Base-by-base conservation (phyloP, 1,284 basidiomycete genomes). In the Singerocomus inundabilis region DNA sequence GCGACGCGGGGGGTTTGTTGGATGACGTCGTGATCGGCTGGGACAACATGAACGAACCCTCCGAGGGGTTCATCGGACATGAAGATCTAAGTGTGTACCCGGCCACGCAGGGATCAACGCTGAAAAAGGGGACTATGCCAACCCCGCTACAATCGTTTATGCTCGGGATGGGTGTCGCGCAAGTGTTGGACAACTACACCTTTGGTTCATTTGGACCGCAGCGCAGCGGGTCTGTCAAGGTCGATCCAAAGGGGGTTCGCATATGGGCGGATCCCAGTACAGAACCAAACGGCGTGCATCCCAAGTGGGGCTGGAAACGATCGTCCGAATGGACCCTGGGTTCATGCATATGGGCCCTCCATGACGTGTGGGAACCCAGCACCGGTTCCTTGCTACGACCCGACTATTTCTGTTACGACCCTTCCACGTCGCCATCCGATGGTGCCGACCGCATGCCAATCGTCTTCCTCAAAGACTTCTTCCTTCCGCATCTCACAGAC, bases 11-110 rank as follows among this genome's bases (percentile, higher is more conserved):
- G 0, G 85, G 83, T 41, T 72, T 98, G 16, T 70, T 89, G 25
- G 95, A 98, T 41, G 82, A 85, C 37, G 93, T 91, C 56, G 82
- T 99, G 24, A 85, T 98, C 49, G 96, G 96, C 0, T 98, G 96
- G 96, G 96, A 99, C 67, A 90, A 86, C 60, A 74, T 98, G 71
- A 98, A 98, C 67, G 96, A 99, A 69, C 95, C 96, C 0, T 88
- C 85, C 40, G 91, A 94, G 56, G 96, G 95, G 0, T 76, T 95
- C 51, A 80, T 91, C 41, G 91, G 91, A 1, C 85, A 87, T 66
- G 70, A 76, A 1, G 82, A 95, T 66, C 73, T 98, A n/a, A 80
- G 79, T 48, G 57, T 64, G 6, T 80, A 84, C 21, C 88, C 90
- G 1, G 71, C 72, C 11, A 71, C 78, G 39, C 89, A 93, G 62